These are phyloP conservation scores for Suhomyces bokatorum DNA, from an alignment of 1,139 yeast species.

Conservation along the genomic window DNA sequence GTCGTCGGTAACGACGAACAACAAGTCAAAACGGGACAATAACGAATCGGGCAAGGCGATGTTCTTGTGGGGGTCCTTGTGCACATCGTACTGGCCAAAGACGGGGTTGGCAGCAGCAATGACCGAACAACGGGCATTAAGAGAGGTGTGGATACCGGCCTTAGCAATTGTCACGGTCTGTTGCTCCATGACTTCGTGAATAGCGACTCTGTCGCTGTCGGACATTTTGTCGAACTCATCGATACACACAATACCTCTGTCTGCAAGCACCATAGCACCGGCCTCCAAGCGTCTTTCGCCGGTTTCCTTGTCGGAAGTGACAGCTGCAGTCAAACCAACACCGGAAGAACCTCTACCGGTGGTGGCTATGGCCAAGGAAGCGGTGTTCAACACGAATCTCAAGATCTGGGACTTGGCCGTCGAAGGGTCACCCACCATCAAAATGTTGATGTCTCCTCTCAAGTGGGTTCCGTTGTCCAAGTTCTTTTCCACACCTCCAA, in stretches of 20 bases:
- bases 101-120: slow-evolving; percentile 99
- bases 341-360: slow-evolving; percentile 99
- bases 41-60: slow-evolving; percentile 96
- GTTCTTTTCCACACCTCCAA: slow-evolving; percentile 95
- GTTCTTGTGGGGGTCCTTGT: slow-evolving; percentile 94
- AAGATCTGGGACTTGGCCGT: slow-evolving; percentile 97
- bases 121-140: slow-evolving; percentile 96
- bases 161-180: slow-evolving; percentile 98
- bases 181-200: slow-evolving; percentile 99
- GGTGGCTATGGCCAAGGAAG: slow-evolving; percentile 93
- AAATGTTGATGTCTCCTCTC: slow-evolving; percentile 94
- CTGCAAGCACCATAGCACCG: slow-evolving; percentile 99
- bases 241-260: slow-evolving; percentile 95
- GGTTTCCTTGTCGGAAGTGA: slow-evolving; percentile 92
- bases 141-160: slow-evolving; percentile 96
- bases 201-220: slow-evolving; percentile 94
- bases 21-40: slow-evolving; percentile 91
- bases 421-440: slow-evolving; percentile 99
- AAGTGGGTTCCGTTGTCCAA: slow-evolving; percentile 94
- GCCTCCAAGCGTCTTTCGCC: slow-evolving; percentile 97
- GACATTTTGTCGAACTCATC: slow-evolving; percentile 99
- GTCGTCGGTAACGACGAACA: slow-evolving; percentile 95
- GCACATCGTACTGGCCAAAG: slow-evolving; percentile 94
- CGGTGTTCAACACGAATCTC: slow-evolving; percentile 91
- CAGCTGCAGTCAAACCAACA: slow-evolving; percentile 99